Evolutionary conservation across 2,329 filamentous ascomycete genomes (phyloP).

Genomic region (Dothistroma pini): DNA sequence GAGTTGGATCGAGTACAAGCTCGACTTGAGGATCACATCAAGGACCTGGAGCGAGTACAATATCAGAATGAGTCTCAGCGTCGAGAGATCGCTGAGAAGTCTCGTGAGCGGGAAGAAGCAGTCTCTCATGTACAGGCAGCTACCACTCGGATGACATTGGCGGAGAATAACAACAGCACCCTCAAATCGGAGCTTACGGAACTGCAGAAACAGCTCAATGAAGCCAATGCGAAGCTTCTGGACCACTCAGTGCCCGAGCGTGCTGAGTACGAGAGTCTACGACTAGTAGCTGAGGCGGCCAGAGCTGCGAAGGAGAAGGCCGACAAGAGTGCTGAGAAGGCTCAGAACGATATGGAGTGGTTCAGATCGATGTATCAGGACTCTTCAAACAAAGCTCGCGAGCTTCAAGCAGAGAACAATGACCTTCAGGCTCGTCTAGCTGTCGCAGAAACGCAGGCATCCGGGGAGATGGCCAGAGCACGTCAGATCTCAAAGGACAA

Average conservation of each 20-base stretch:
- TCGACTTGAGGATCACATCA: slow-evolving; percentile 28
- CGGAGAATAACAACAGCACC: slow-evolving; percentile 17
- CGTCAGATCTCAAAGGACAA: slow-evolving; percentile 26
- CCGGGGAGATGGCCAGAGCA: slow-evolving; percentile 28
- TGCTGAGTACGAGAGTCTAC: slow-evolving; percentile 31
- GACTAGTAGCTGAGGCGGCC: slow-evolving; percentile 21
- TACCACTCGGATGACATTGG: slow-evolving; percentile 20
- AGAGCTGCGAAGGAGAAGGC: slow-evolving; percentile 28
- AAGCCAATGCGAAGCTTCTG: slow-evolving; percentile 27
- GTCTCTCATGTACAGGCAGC: slow-evolving; percentile 25
- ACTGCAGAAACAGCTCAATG: slow-evolving; percentile 31
- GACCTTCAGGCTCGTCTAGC: slow-evolving; percentile 41
- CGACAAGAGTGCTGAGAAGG: slow-evolving; percentile 31
- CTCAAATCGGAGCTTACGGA: slow-evolving; percentile 28
- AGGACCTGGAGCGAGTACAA: slow-evolving; percentile 33
- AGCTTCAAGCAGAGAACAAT: slow-evolving; percentile 47
- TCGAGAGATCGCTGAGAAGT: slow-evolving; percentile 24
- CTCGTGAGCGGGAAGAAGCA: slow-evolving; percentile 27
- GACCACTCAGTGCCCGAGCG: slow-evolving; percentile 33
- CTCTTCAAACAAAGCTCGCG: slow-evolving; percentile 48
- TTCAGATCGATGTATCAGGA: slow-evolving; percentile 58
- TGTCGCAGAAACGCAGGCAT: slow-evolving; percentile 25
- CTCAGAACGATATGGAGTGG: slow-evolving; percentile 54
- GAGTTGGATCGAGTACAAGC: slow-evolving; percentile 24
- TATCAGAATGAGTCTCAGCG: slow-evolving; percentile 34